Evolutionary conservation across 441 rosid species (phyloP), one percentile per base, ranked within the genome.

Genomic region (Melianthus villosus): DNA sequence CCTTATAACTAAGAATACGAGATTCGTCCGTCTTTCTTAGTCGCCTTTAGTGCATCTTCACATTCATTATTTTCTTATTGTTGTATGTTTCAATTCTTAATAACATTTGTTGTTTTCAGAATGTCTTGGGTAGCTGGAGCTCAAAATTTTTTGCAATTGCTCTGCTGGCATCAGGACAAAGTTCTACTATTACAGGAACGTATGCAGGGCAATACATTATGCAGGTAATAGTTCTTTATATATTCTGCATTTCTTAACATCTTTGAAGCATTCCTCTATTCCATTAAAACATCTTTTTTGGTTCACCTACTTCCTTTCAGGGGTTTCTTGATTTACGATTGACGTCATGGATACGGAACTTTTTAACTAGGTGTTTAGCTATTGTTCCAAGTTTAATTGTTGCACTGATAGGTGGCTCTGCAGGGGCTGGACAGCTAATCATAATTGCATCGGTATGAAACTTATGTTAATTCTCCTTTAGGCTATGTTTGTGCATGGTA

Each of bases 381-480:
- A 83, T 83, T 28, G 68, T 78, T 40, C 97, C 97, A 3, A 89
- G 95, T 66, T 55, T 89, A 42, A 78, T 83, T 43, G 97, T 79
- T 42, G 84, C 93, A 5, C 13, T 89, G 48, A 71, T 81, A 7
- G 93, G 95, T 23, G 97, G 95, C 42, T 81, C 97, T 50, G 46
- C 92, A 35, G 95, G 92, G 11, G 97, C 95, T 2, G 95, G 95
- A 60, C 33, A 62, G 60, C 63, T 87, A 15, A 87, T 87, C 48
- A 87, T 87, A 41, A 81, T 87, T 53, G 93, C 93, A 39, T 79
- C 86, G 67, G 97, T 83, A 75, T 23, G 51, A 14, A n/a, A n/a
- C n/a, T n/a, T n/a, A n/a, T n/a, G n/a, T n/a, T n/a, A n/a, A n/a
- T n/a, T n/a, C n/a, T n/a, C n/a, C n/a, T n/a, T n/a, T n/a, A n/a